These are phyloP conservation scores for Saccharomycopsis fibuligera DNA, from an alignment of 805 yeast genomes.

Conservation along the genomic window DNA sequence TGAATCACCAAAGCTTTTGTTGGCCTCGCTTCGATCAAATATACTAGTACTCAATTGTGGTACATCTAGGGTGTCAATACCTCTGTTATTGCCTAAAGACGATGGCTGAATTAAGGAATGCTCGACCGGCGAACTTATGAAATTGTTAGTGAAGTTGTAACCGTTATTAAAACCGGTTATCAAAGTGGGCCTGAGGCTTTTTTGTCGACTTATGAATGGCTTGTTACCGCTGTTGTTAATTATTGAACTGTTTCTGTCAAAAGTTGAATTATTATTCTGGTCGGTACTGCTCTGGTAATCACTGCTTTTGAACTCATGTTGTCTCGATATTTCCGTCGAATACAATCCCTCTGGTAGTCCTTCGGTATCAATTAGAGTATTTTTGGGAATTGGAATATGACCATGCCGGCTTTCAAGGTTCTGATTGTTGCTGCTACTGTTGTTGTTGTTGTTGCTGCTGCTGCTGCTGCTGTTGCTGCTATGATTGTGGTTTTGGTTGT, in stretches of 20 bases:
- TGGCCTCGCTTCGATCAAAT: background rate
- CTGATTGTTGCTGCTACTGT: background rate
- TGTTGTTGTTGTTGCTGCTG: background rate
- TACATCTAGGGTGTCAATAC: too few relatives aligned
- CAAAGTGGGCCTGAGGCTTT: conserved; percentile 12
- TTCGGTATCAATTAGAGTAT: conserved; percentile 3
- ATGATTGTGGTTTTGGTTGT: background rate
- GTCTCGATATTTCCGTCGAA: too few relatives aligned
- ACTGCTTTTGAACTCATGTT: too few relatives aligned
- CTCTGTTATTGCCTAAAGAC: too few relatives aligned
- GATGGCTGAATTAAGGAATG: background rate
- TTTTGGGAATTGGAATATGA: conserved; percentile 10
- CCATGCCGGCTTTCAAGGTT: too few relatives aligned
- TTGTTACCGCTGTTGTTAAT: too few relatives aligned
- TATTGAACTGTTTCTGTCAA: too few relatives aligned
- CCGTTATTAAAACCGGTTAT: conserved; percentile 19
- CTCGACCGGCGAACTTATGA: conserved; percentile 18
- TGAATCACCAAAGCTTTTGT: background rate
- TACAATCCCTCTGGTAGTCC: background rate
- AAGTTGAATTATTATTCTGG: too few relatives aligned
- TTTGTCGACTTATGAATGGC: too few relatives aligned
- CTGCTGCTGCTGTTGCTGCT: background rate
- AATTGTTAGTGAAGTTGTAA: conserved; percentile 20
- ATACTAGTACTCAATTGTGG: background rate
- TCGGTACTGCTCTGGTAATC: too few relatives aligned